Evolutionary conservation across 2,329 filamentous ascomycete species (phyloP), one percentile per base, ranked within the genome.

Genomic region (Claviceps arundinis): DNA sequence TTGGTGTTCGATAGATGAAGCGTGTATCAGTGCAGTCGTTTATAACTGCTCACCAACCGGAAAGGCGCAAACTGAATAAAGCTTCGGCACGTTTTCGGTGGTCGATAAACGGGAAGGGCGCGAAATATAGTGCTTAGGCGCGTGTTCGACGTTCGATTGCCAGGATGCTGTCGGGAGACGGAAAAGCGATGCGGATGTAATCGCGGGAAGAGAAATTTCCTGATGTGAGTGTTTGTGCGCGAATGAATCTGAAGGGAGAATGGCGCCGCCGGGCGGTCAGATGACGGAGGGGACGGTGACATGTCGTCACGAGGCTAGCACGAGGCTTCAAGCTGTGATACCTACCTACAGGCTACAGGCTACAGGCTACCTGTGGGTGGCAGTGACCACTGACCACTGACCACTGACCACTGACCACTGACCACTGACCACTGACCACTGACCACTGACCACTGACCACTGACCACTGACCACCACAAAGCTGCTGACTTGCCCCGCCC

Each of bases 261-360:
- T 22, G 22, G 3, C 22, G 22, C 22, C 22, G 22, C 22, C 22
- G 16, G 52, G 52, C 42, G 50, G 58, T 61, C 59, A 60, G 57
- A 56, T 60, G 60, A 60, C 57, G 24, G 37, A 13, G 5, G 40
- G 30, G 40, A 51, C 8, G 34, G n/a, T 47, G 44, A 37, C 26
- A 51, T 47, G 30, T 52, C 53, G 57, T 59, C 56, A 60, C 56
- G 57, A 56, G 57, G 53, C 52, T 50, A 24, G 26, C 30, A 47
- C 19, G 3, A 22, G 22, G 22, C 22, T 22, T 22, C 48, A 54
- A 54, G 56, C 57, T 49, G 56, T 59, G 58, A 49, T 40, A 37
- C 17, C n/a, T 22, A n/a, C n/a, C n/a, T n/a, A n/a, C n/a, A n/a
- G n/a, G n/a, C n/a, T n/a, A n/a, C n/a, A n/a, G n/a, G n/a, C n/a